Evolutionary conservation across 805 yeast genomes (phyloP), one percentile per base, ranked within the genome.

Genomic region (Saccharomyces eubayanus): DNA sequence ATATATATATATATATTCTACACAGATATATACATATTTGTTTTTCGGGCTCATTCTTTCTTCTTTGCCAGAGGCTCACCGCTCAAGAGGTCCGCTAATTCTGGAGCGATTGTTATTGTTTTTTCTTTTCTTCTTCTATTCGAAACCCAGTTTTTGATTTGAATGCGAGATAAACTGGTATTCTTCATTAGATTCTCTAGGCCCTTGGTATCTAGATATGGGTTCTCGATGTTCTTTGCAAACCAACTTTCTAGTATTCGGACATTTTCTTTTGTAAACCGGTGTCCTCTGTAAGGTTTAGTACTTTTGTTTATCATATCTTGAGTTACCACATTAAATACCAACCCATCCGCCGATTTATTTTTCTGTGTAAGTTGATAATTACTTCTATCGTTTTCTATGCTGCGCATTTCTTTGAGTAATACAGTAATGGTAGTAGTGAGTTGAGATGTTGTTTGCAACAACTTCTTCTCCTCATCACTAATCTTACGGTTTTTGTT

Each of bases 131-230:
- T 56, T 45, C 68, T 57, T 53, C 65, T 57, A 49, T 64, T 64
- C 8, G 67, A 59, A 12, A 63, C 54, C 68, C 68, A 64, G 43
- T 64, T 63, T 51, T 62, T 58, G n/a, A 64, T 57, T 51, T 64
- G 68, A 14, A 54, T 51, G 28, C 52, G 53, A 6, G 65, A 58
- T 12, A 64, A 51, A 6, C 50, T 43, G 20, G 68, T 64, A 16
- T 49, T 51, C 9, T 24, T 31, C 41, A 50, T 51, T 10, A 63
- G 48, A 11, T 9, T 14, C 36, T 41, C 50, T 12, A 58, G 31
- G 45, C 57, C 51, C 16, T 47, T 47, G 27, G 53, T 53, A 43
- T 56, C 53, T 47, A 60, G 53, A 49, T 63, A 63, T 47, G 66
- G 67, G 29, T 55, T 55, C 14, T 53, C 40, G 16, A 43, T 51